phyloP scores from a whole-genome alignment of 2,329 filamentous ascomycete genomes.

The Stemphylium vesicarium region DNA sequence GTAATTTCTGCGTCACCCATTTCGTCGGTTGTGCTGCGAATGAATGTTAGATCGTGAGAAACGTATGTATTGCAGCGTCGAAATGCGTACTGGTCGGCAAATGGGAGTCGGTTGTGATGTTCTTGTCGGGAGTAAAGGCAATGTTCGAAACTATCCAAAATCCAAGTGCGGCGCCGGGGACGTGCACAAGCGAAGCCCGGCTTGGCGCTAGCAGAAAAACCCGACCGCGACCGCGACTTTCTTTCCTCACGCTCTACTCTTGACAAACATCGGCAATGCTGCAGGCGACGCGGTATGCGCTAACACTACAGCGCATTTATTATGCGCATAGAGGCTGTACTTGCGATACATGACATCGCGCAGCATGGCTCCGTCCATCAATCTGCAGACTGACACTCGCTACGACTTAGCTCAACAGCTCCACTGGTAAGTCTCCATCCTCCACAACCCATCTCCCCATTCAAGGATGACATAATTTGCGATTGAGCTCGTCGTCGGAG shows the following conservation, averaged over 20 bases:
- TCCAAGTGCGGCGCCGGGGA: constrained; percentile 14
- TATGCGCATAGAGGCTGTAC: background rate
- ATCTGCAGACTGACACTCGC: constrained; percentile 8
- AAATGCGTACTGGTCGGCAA: constrained; percentile 48
- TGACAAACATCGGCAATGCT: constrained; percentile 1
- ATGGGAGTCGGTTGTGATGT: constrained; percentile 45
- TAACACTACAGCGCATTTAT: background rate
- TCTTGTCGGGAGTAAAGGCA: constrained; percentile 36
- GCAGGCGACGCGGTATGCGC: background rate
- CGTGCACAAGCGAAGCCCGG: constrained; percentile 17
- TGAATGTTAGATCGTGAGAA: constrained; percentile 33
- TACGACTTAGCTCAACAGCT: background rate
- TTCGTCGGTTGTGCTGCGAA: constrained; percentile 48
- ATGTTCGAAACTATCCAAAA: constrained; percentile 23
- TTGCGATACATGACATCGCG: background rate
- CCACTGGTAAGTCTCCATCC: constrained; percentile 30
- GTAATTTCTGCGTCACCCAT: constrained; percentile 58
- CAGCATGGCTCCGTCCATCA: background rate
- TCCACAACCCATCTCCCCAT: constrained; percentile 10
- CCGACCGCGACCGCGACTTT: constrained; percentile 20
- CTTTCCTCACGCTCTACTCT: constrained; percentile 5
- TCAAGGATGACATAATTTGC: constrained; percentile 98
- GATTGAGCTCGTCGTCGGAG: constrained; percentile 89
- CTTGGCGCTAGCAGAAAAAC: constrained; percentile 20
- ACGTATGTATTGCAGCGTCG: constrained; percentile 29